A percentile compares a stretch with the other conserved stretches of the same genome.
These are phyloP conservation scores for Prunus yedoensis DNA, from an alignment of 331 rosid species.

Conservation along the genomic window DNA sequence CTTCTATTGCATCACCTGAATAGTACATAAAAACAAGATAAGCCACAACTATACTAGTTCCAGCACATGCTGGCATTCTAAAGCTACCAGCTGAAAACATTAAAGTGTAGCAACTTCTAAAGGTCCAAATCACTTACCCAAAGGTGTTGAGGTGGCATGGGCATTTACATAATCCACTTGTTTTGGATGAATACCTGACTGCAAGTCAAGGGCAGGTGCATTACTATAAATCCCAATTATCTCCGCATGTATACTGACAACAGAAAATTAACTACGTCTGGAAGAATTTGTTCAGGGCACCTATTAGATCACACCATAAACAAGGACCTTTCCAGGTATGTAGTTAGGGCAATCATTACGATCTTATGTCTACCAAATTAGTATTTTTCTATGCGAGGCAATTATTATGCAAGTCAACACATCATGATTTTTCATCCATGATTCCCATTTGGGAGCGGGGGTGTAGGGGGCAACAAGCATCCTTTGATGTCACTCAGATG, in stretches of 20 bases:
- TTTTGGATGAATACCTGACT: constrained; percentile 77
- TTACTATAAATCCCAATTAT: constrained; percentile 1
- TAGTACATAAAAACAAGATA: constrained; percentile 16
- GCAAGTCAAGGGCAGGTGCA: constrained; percentile 29
- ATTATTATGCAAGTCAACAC: neutral
- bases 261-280: neutral
- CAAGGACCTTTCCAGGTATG: neutral
- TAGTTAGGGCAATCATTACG: neutral
- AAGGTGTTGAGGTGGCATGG: constrained; percentile 88
- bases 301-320: neutral
- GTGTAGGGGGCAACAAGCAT: neutral
- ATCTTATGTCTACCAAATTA: neutral
- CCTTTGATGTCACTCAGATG: neutral
- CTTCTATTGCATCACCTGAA: constrained; percentile 83
- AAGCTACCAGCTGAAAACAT: constrained; percentile 24
- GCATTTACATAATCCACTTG: constrained; percentile 90
- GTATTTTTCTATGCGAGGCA: neutral
- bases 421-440: neutral
- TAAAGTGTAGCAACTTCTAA: constrained; percentile 21
- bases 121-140: constrained; percentile 52
- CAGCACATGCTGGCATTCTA: constrained; percentile 7
- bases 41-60: constrained; percentile 15
- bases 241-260: neutral
- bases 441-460: too few relatives aligned
- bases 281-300: neutral